Evolutionary conservation across 2,329 filamentous ascomycete species (phyloP), one percentile per base, ranked within the genome.

Genomic region (Xylaria arbuscula): DNA sequence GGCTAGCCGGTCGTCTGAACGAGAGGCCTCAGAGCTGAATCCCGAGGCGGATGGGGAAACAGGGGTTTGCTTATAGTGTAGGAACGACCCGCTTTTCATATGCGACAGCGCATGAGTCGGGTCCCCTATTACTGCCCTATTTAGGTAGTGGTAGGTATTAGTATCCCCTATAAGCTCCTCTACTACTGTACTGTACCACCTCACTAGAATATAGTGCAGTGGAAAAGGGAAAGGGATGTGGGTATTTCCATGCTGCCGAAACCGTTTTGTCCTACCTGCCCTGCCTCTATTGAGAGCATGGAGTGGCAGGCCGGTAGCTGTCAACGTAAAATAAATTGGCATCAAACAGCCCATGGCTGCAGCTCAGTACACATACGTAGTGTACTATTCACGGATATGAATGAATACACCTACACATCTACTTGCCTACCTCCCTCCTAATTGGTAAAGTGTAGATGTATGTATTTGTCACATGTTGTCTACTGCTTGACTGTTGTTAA

Each of bases 21-120:
- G 3, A 55, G 54, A 56, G 54, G 54, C 54, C 54, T 56, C 54
- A 56, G 32, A 58, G 64, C 64, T 63, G 64, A 67, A 48, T 45
- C 57, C 63, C 42, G 10, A 54, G 62, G 28, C 56, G 50, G 22
- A 9, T 54, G 15, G n/a, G 28, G 28, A 28, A 28, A 56, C 48
- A 54, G 56, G 63, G 63, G 51, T 42, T 34, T 60, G 13, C 17
- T 55, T 17, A 22, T 15, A 34, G 2, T 3, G 28, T 28, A n/a
- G 15, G 22, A 42, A 13, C 11, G 64, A 13, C 45, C 64, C 64
- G 53, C 58, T 62, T 62, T 66, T 63, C 64, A 58, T 63, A 9
- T 63, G 51, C 53, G 22, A 32, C 38, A 10, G 15, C 55, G 38
- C 51, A 54, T 54, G 28, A 36, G 51, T 32, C 17, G 28, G 51